Evolutionary conservation across 805 yeast genomes (phyloP).

Genomic region (Hanseniaspora occidentalis): DNA sequence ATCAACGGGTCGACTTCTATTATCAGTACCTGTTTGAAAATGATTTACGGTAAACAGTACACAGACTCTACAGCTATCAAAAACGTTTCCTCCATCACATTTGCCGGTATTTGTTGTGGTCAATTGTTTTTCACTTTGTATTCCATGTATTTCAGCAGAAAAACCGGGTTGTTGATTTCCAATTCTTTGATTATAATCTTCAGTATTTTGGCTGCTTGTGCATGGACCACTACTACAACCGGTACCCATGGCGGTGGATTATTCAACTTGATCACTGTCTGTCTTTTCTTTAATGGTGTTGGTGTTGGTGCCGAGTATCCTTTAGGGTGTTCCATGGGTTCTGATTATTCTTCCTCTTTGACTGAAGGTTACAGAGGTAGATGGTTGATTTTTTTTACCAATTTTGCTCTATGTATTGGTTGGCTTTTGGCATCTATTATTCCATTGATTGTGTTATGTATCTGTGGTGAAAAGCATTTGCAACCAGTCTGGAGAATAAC

Average conservation of each 20-base stretch:
- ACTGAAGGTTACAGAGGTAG: conserved; percentile 78
- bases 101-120: conserved; percentile 86
- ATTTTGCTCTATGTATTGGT: conserved; percentile 76
- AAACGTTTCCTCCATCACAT: conserved; percentile 78
- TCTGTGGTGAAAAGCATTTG: conserved; percentile 56
- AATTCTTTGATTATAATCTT: conserved; percentile 66
- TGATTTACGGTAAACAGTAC: conserved; percentile 54
- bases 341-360: conserved; percentile 86
- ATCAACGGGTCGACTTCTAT: conserved; percentile 76
- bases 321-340: conserved; percentile 74
- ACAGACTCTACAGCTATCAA: conserved; percentile 55
- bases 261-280: conserved; percentile 75
- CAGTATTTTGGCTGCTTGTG: conserved; percentile 68
- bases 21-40: conserved; percentile 58
- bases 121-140: conserved; percentile 70
- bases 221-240: conserved; percentile 36
- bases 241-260: conserved; percentile 37
- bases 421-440: conserved; percentile 75
- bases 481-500: conserved; percentile 86
- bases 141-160: conserved; percentile 73
- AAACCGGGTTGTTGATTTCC: conserved; percentile 70
- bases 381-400: conserved; percentile 82
- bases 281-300: conserved; percentile 40
- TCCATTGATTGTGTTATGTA: conserved; percentile 77
- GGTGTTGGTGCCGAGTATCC: conserved; percentile 95